Conservation (phyloP, 768 basidiomycete species). For the Wakefieldia striispora region DNA sequence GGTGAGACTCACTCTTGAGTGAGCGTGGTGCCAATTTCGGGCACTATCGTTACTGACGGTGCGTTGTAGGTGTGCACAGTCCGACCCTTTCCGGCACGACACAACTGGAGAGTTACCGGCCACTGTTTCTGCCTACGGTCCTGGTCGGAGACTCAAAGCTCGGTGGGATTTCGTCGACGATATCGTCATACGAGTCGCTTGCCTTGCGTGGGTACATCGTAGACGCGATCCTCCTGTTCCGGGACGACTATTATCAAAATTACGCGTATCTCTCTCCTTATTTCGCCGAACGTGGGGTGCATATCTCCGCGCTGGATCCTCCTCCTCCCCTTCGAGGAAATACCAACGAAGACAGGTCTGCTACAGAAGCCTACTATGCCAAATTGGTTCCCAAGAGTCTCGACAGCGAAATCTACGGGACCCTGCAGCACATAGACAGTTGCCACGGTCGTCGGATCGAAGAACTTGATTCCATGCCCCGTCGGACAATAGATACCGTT, state of each 20-base stretch:
- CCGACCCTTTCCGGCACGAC: conserved; percentile 80
- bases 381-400: conserved; percentile 37
- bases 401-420: conserved; percentile 40
- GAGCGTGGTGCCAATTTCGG: background rate
- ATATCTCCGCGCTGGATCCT: conserved; percentile 49
- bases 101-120: conserved; percentile 83
- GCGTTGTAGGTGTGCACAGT: conserved; percentile 77
- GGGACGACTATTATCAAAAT: conserved; percentile 85
- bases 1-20: conserved; percentile 52
- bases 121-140: conserved; percentile 83
- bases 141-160: conserved; percentile 86
- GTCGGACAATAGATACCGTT: conserved; percentile 68
- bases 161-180: conserved; percentile 91
- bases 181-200: conserved; percentile 91
- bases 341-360: conserved; percentile 41
- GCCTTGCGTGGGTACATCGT: conserved; percentile 86
- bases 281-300: conserved; percentile 71
- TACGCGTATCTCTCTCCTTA: conserved; percentile 77
- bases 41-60: conserved; percentile 1
- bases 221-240: conserved; percentile 80
- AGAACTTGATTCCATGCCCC: conserved; percentile 75
- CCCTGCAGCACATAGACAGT: conserved; percentile 58
- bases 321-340: conserved; percentile 55
- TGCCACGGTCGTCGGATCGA: conserved; percentile 65
- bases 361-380: conserved; percentile 75